phyloP scores from a whole-genome alignment of 192 early-diverging fungal species.

The Piromyces sp. region DNA sequence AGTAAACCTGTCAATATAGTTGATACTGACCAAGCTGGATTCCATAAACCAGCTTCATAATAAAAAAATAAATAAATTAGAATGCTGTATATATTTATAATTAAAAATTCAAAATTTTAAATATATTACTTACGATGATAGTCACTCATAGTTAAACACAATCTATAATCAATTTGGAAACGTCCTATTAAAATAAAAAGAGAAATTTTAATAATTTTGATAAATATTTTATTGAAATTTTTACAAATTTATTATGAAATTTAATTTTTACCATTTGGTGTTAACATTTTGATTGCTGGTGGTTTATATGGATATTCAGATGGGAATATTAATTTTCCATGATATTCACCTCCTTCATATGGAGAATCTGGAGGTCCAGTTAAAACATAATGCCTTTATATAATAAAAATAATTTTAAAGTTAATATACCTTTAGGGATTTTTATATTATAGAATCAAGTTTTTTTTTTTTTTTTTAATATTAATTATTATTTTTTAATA shows the following conservation, averaged over 20 bases:
- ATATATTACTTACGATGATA: conserved; percentile 72
- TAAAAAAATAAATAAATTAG: background rate
- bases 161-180: conserved; percentile 76
- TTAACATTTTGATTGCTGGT: conserved; percentile 65
- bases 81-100: too few species aligned
- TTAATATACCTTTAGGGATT: too few species aligned
- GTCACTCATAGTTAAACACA: conserved; percentile 94
- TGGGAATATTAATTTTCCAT: conserved; percentile 85
- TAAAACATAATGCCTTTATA: conserved; percentile 83
- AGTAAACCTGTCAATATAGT: conserved; percentile 91
- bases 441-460: too few species aligned
- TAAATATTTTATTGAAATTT: too few species aligned
- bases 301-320: conserved; percentile 92
- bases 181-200: conserved; percentile 35
- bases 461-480: too few species aligned
- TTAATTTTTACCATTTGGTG: conserved; percentile 21
- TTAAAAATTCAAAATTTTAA: too few species aligned
- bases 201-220: background rate
- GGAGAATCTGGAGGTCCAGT: conserved; percentile 89
- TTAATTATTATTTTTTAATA: too few species aligned
- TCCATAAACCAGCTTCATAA: conserved; percentile 51
- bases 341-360: conserved; percentile 84
- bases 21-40: conserved; percentile 90
- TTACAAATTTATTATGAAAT: too few species aligned
- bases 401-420: too few species aligned